Conservation (phyloP, 176 grass and related monocot genomes). For the Otatea glauca region DNA sequence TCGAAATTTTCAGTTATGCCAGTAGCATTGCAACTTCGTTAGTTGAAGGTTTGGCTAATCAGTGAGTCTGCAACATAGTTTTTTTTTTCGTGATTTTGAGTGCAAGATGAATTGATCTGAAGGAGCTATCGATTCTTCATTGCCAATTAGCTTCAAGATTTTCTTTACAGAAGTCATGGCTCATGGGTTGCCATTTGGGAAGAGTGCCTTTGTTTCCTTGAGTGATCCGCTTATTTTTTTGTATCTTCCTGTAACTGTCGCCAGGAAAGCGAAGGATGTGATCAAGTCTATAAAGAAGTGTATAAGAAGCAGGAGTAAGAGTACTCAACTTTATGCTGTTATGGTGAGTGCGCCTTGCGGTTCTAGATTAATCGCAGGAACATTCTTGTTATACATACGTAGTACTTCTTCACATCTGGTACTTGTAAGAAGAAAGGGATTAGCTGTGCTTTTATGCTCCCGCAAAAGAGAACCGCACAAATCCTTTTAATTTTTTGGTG, state of each 20-base stretch:
- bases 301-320: slow-evolving; percentile 71
- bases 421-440: neutral
- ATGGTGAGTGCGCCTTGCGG: slow-evolving; percentile 57
- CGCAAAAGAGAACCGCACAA: neutral
- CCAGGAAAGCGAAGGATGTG: slow-evolving; percentile 90
- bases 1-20: neutral
- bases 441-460: neutral
- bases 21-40: slow-evolving; percentile 17
- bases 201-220: slow-evolving; percentile 26
- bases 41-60: neutral
- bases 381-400: neutral
- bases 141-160: slow-evolving; percentile 14
- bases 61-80: slow-evolving; percentile 5
- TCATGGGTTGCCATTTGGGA: slow-evolving; percentile 52
- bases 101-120: slow-evolving; percentile 34
- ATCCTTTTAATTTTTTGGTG: neutral
- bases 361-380: slow-evolving; percentile 23
- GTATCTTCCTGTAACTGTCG: slow-evolving; percentile 35
- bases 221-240: slow-evolving; percentile 13
- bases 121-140: neutral
- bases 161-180: slow-evolving; percentile 33
- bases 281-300: slow-evolving; percentile 92
- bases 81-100: neutral
- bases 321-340: slow-evolving; percentile 80
- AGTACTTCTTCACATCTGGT: slow-evolving; percentile 10